These are phyloP conservation scores for Primulina huaijiensis DNA, from an alignment of 257 asterid genomes.

Conservation along the genomic window DNA sequence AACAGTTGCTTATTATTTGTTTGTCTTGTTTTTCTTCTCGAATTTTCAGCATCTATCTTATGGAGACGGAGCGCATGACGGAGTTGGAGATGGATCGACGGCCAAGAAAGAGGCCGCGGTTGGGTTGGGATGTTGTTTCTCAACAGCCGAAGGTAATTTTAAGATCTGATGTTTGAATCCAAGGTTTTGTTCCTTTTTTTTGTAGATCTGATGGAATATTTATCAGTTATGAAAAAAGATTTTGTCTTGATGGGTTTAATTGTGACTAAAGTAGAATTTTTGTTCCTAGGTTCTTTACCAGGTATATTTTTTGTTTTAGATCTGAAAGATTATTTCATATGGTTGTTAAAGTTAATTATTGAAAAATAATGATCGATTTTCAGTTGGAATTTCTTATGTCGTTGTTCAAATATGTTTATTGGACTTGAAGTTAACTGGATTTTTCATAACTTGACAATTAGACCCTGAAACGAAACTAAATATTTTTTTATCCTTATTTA, in stretches of 20 bases:
- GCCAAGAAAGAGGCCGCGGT: conserved; percentile 76
- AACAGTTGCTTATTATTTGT: background rate
- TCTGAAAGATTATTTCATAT: background rate
- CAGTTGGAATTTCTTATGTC: background rate
- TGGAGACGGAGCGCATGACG: conserved; percentile 95
- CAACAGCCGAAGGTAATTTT: conserved; percentile 58
- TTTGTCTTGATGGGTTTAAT: background rate
- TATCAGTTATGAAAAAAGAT: conserved; percentile 36
- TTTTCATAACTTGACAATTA: too few species aligned
- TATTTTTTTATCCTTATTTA: too few species aligned
- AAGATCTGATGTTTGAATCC: conserved; percentile 27
- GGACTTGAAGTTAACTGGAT: background rate
- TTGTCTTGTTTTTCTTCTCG: conserved; percentile 26
- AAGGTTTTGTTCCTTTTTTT: background rate
- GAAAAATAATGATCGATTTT: background rate
- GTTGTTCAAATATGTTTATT: background rate
- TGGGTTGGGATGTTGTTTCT: conserved; percentile 95
- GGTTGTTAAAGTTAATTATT: too few species aligned
- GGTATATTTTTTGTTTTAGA: background rate
- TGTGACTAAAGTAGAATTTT: background rate
- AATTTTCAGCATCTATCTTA: conserved; percentile 28
- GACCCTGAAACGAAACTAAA: too few species aligned
- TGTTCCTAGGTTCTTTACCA: conserved; percentile 9
- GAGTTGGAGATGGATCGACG: conserved; percentile 83
- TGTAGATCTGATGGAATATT: conserved; percentile 53